Evolutionary conservation across 306 rosid genomes (phyloP), one percentile per base, ranked within the genome.

Genomic region (Lathyrus aphaca): DNA sequence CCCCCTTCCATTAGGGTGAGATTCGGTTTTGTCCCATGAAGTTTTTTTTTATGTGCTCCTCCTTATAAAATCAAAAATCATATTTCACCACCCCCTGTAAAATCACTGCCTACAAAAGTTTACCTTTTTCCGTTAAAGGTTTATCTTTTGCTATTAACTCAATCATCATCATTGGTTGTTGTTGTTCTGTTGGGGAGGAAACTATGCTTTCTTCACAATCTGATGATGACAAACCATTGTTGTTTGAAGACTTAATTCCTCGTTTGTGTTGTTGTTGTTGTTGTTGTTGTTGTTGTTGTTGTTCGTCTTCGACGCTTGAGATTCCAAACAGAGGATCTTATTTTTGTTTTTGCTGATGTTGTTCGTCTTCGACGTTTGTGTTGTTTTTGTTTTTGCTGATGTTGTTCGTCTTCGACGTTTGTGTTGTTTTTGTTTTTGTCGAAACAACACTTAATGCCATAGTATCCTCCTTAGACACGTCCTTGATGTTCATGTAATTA

Each of bases 191-290:
- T 44, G n/a, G 4, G 38, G 99, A 95, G 3, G 99, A 91, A 5
- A 95, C 97, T 68, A 91, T 95, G 86, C 99, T 95, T 42, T 91
- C 99, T 79, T 95, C 99, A 64, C 99, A 95, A 59, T 95, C 99
- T 7, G 99, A 94, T 8, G 95, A 86, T 1, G 97, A 91, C 2
- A 87, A 74, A 13, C 92, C 96, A 82, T 85, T 85, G 83, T 84
- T 85, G 39, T 56, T 56, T 3, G 39, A 55, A 27, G 88, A 85
- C 72, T 90, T 97, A 32, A 85, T 84, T 67, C 91, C 90, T 79
- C 90, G 85, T 58, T 94, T 87, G 73, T 55, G 17, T n/a, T n/a
- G n/a, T n/a, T n/a, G n/a, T n/a, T n/a, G n/a, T n/a, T n/a, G n/a
- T n/a, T n/a, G n/a, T 0, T 46, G 4, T 49, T 53, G 59, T 21